Conservation (phyloP, 352 stramenopile species). For the Poterioochromonas sp. region DNA sequence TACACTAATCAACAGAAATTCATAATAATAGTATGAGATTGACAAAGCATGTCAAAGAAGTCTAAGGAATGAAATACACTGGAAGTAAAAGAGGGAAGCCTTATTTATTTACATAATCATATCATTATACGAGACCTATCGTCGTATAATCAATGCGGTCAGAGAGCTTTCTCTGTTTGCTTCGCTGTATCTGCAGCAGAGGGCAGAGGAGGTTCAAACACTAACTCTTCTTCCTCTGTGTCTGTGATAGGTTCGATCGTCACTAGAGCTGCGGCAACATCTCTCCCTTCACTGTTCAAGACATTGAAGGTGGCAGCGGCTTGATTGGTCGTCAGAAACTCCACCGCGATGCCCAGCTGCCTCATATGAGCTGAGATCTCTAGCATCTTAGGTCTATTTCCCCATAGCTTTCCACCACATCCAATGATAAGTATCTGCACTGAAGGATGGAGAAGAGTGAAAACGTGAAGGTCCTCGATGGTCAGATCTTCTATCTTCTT, state of each 20-base stretch:
- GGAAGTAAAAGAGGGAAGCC: too few species aligned
- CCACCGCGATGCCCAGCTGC: not conserved
- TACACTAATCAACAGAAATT: too few species aligned
- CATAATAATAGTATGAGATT: too few species aligned
- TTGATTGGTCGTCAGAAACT: not conserved
- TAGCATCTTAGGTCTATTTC: not conserved
- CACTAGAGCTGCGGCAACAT: conserved; percentile 4
- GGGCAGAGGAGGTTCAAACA: too few species aligned
- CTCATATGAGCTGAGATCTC: not conserved
- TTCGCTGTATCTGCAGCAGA: too few species aligned
- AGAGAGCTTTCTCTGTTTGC: too few species aligned
- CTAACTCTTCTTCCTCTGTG: not conserved
- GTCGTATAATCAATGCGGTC: too few species aligned
- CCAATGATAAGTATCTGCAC: not conserved
- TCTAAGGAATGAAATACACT: too few species aligned
- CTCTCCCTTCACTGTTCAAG: conserved; percentile 6
- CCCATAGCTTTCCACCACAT: not conserved
- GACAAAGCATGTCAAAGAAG: too few species aligned
- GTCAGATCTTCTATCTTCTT: not conserved
- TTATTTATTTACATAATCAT: too few species aligned
- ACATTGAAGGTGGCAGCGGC: conserved; percentile 1
- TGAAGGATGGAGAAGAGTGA: not conserved
- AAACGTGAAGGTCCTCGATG: not conserved
- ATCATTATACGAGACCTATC: too few species aligned
- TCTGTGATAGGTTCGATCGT: not conserved